Evolutionary conservation across 495 filamentous ascomycete genomes (phyloP), one percentile per base, ranked within the genome.

Genomic region (Xylaria bambusicola): DNA sequence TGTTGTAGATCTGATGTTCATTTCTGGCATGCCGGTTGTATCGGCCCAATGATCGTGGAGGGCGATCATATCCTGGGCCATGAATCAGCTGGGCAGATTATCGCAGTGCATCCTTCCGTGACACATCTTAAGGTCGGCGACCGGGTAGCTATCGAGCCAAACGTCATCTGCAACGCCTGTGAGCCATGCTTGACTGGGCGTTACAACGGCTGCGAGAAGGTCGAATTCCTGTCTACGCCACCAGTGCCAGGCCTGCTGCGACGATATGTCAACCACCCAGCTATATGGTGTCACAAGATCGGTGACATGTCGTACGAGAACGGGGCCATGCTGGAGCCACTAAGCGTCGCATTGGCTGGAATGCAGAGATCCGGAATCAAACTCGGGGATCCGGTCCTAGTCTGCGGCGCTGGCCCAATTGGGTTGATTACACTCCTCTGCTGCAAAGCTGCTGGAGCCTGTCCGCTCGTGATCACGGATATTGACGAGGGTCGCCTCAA

Each of bases 1-100:
- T 27, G 36, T 56, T 26, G 33, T 67, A 95, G 91, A 46, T 95
- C 91, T 53, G 92, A 96, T 74, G 86, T 97, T 27, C 92, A 96
- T 76, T 97, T 97, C 82, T 96, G 92, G 92, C 91, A 93, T 71
- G 88, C 87, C 33, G 92, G 92, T 61, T 89, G 88, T 75, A 96
- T 97, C 68, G 92, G 92, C 13, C 92, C 92, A 53, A 97, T 96
- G 92, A 87, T 96, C 61, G 92, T 97, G 27, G 82, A 81, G 53
- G 87, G 83, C 63, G 87, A 90, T 69, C 92, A 96, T 69, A 89
- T 96, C 66, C 86, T 97, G 29, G 92, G 92, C 61, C 92, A 96
- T 79, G 92, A 96, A 77, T 95, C 92, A 42, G 89, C 91, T 27
- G 92, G 92, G 58, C 84, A 90, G 66, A 73, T 96, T 52, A 80